Conservation (phyloP, 2,329 filamentous ascomycete genomes). For the Paraphoma sp. region DNA sequence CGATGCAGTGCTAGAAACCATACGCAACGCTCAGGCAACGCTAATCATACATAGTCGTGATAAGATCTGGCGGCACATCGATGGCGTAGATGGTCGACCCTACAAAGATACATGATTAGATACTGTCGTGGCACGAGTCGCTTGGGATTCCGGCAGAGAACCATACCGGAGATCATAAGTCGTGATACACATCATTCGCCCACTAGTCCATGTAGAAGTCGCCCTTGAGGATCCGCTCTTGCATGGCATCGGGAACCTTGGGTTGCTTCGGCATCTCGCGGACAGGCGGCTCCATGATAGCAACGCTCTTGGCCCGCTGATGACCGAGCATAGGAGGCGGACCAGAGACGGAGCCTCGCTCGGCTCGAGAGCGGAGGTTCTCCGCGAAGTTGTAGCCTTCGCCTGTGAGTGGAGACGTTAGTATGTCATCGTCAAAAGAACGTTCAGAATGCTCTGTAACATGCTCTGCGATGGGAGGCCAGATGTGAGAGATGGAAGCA, state of each 20-base stretch:
- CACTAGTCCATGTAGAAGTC: constrained; percentile 95
- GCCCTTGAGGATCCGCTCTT: constrained; percentile 95
- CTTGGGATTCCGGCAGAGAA: background rate
- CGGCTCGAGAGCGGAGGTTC: constrained; percentile 89
- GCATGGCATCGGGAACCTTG: constrained; percentile 80
- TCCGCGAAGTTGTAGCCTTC: constrained; percentile 98
- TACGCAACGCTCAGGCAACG: constrained; percentile 9
- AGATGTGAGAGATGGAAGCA: constrained; percentile 32
- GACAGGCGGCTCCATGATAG: constrained; percentile 64
- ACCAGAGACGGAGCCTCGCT: constrained; percentile 70
- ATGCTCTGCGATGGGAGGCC: constrained; percentile 38
- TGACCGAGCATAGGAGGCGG: constrained; percentile 51
- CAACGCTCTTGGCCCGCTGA: constrained; percentile 73
- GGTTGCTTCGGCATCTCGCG: constrained; percentile 65
- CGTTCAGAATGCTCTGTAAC: constrained; percentile 39
- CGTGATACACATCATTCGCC: background rate
- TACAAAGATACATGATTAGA: background rate
- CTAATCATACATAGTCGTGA: constrained; percentile 24
- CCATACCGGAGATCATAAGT: constrained; percentile 23
- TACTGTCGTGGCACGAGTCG: background rate
- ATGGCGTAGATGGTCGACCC: constrained; percentile 12
- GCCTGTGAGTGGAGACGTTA: constrained; percentile 72
- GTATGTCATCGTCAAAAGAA: constrained; percentile 60
- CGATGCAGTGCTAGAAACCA: constrained; percentile 6
- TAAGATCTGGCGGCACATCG: constrained; percentile 13